Evolutionary conservation across 2,329 filamentous ascomycete genomes (phyloP), one percentile per base, ranked within the genome.

Genomic region (Amphichorda felina): DNA sequence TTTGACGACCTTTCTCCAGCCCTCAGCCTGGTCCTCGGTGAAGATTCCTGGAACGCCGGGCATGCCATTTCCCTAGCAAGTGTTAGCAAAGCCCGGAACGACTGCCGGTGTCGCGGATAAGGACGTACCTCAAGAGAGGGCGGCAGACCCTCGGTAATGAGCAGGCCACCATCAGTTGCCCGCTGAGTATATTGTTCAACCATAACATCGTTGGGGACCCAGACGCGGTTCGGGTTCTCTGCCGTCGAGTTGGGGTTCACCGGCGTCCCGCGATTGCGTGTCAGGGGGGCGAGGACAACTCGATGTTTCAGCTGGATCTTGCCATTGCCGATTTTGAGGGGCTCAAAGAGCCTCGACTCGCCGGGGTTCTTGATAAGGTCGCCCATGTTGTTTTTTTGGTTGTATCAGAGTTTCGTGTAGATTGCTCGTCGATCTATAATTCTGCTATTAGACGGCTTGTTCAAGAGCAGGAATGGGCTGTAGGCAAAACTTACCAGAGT

Each of bases 1-100:
- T 33, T 72, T 65, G 2, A 70, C 73, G 19, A 82, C 57, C 37
- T 62, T 57, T 11, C 64, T 69, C 78, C 77, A 82, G 0, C 61
- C 69, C 1, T 61, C 60, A 31, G 72, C 60, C 43, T 79, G 75
- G 16, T 57, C 62, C 1, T 62, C 50, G 29, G 53, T 66, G 44
- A 63, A 78, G 45, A 82, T 70, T 2, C 73, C 75, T 0, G 78
- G 75, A 0, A 67, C 64, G 36, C 72, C 68, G 27, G 55, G 45
- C 43, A 53, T 54, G 5, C 47, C 53, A 21, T 54, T 55, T 1
- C 51, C 48, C 48, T 52, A 8, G n/a, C n/a, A n/a, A n/a, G 3
- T 40, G 19, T 30, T 16, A 22, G 14, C 34, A 35, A 9, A 2
- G 3, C 11, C 10, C 29, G 8, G 8, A 8, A 8, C n/a, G n/a